These are phyloP conservation scores for Pseudocercospora vitis DNA, from an alignment of 2,329 filamentous ascomycete species.

Conservation along the genomic window DNA sequence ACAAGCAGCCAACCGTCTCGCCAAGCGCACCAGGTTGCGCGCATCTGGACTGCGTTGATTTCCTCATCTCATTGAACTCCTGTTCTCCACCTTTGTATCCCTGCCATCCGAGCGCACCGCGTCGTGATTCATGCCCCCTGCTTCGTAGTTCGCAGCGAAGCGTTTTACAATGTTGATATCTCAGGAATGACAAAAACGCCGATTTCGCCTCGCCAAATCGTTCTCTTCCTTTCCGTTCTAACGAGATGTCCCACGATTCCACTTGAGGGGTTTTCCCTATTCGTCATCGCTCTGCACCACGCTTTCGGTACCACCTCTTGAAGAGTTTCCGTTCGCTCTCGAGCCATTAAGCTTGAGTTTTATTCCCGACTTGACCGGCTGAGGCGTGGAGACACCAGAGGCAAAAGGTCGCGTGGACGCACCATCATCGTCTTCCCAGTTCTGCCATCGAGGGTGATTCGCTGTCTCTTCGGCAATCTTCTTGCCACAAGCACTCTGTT, in stretches of 20 bases:
- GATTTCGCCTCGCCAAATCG: background rate
- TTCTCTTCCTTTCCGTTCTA: background rate
- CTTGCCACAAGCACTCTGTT: constrained; percentile 44
- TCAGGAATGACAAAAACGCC: background rate
- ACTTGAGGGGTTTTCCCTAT: constrained; percentile 29
- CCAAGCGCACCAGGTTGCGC: background rate
- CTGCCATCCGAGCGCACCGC: constrained; percentile 6
- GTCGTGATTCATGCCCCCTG: constrained; percentile 10
- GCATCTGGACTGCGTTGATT: background rate
- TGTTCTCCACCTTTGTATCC: constrained; percentile 4
- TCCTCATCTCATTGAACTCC: background rate
- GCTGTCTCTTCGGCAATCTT: constrained; percentile 57
- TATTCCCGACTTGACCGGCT: constrained; percentile 51
- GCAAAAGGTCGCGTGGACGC: constrained; percentile 49
- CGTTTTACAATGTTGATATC: background rate
- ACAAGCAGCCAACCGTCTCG: background rate
- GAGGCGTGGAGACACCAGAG: constrained; percentile 64
- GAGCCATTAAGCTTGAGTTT: constrained; percentile 65
- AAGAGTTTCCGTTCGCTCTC: constrained; percentile 46
- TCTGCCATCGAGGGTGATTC: constrained; percentile 58
- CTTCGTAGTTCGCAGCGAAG: constrained; percentile 2
- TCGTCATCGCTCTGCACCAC: constrained; percentile 57
- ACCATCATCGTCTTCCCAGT: constrained; percentile 55
- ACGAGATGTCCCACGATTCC: background rate
- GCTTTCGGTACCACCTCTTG: constrained; percentile 45